Conservation (phyloP, 2,329 filamentous ascomycete genomes). For the Monosporascus ibericus region DNA sequence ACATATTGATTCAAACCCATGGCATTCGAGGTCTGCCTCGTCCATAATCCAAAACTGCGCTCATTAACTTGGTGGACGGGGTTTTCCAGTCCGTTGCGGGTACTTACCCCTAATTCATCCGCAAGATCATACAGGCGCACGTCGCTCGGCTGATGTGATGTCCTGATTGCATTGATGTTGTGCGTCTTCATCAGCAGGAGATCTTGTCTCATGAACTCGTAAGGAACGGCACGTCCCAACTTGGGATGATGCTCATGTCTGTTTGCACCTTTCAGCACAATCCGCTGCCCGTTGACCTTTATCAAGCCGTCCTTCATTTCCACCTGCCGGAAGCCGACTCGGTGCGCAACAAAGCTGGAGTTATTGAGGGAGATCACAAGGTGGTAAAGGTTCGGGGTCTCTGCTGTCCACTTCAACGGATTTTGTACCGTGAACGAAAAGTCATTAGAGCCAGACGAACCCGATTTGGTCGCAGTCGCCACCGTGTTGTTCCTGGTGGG, state of each 20-base stretch:
- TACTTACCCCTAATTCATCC: constrained; percentile 42
- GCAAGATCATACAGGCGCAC: constrained; percentile 46
- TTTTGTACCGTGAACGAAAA: constrained; percentile 30
- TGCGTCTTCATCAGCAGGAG: constrained; percentile 55
- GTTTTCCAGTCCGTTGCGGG: not conserved
- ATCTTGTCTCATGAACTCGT: constrained; percentile 49
- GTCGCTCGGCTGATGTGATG: constrained; percentile 53
- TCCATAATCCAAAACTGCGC: constrained; percentile 49
- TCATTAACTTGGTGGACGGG: not conserved
- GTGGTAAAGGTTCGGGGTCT: constrained; percentile 51
- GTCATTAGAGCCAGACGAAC: constrained; percentile 28
- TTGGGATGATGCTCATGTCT: constrained; percentile 56
- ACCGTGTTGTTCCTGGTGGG: constrained; percentile 50
- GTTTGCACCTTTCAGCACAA: constrained; percentile 55
- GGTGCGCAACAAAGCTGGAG: constrained; percentile 35
- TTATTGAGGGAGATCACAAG: constrained; percentile 23
- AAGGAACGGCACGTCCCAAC: constrained; percentile 47
- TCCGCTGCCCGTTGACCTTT: constrained; percentile 50
- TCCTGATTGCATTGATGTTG: constrained; percentile 58
- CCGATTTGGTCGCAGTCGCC: constrained; percentile 44
- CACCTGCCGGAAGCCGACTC: constrained; percentile 53
- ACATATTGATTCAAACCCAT: constrained; percentile 27
- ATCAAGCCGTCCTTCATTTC: constrained; percentile 52
- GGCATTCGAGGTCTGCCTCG: constrained; percentile 37
- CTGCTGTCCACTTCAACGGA: constrained; percentile 56